Evolutionary conservation across 2,329 filamentous ascomycete species (phyloP), one percentile per base, ranked within the genome.

Genomic region (Pseudogymnoascus destructans): DNA sequence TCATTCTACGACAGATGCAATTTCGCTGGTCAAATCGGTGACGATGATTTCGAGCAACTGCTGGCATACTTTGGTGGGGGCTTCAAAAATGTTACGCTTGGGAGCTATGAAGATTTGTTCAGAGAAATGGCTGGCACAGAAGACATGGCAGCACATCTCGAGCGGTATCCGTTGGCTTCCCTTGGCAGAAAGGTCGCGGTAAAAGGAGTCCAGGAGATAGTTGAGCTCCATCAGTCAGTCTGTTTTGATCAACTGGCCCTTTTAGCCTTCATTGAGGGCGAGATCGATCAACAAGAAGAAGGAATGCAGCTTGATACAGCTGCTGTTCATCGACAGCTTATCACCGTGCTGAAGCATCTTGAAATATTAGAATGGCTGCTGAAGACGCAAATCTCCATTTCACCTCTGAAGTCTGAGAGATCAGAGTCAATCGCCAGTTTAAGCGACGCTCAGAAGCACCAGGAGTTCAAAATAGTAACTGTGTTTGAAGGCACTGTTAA

Each of bases 161-260:
- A 63, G 15, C 42, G 61, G n/a, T 60, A 61, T 13, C 81, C 79
- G 1, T 72, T 89, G 46, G 89, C 88, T 0, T 79, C 84, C 42
- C 90, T 92, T 67, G 92, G 92, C 15, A 80, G 83, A 38, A 87
- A 82, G 64, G 73, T 90, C 1, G 75, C 90, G 11, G 80, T 95
- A 9, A 84, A 84, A 61, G 85, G 89, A 5, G 82, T 87, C 0
- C 86, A 92, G 66, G 90, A 97, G 67, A 85, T 81, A 10, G 79
- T 93, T 5, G 78, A 86, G 56, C 72, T 88, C 30, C 85, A 87
- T 60, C 84, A 84, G 72, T 81, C 81, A 60, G 76, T 93, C 7
- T 82, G 95, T 56, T 82, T 95, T 62, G 89, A 92, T 66, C 80
- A 97, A 59, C 74, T 97, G 2, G 78, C 93, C 2, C 77, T 98